phyloP scores from a whole-genome alignment of 305 asterid species.

The Fraxinus greggii region DNA sequence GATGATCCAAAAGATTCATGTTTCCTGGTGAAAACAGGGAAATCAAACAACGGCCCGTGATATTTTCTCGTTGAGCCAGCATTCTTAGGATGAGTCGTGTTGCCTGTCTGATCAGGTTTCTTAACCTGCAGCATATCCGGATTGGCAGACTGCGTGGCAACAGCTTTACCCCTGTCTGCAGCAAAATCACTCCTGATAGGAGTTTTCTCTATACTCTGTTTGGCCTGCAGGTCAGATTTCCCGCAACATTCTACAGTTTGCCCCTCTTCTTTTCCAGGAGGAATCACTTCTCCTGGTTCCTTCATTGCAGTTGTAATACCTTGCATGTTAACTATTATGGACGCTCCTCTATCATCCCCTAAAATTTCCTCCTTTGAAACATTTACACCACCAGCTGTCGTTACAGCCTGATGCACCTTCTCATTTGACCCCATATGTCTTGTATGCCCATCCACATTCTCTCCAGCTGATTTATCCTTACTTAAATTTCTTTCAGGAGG shows the following conservation, averaged over 20 bases:
- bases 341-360: conserved; percentile 51
- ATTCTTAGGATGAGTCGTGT: conserved; percentile 66
- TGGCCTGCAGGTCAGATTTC: conserved; percentile 66
- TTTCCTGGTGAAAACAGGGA: conserved; percentile 92
- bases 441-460: conserved; percentile 48
- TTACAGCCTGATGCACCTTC: conserved; percentile 52
- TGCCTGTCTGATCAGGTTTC: conserved; percentile 62
- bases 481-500: conserved; percentile 45
- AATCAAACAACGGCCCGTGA: conserved; percentile 97
- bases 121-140: conserved; percentile 63
- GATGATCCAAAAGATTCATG: conserved; percentile 79
- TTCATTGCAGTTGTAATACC: conserved; percentile 40
- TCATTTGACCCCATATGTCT: conserved; percentile 52
- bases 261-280: conserved; percentile 72
- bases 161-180: conserved; percentile 76
- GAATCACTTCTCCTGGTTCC: conserved; percentile 53
- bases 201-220: conserved; percentile 46
- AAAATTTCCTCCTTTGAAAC: conserved; percentile 48
- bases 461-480: conserved; percentile 58
- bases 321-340: conserved; percentile 39
- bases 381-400: conserved; percentile 42
- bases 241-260: conserved; percentile 45
- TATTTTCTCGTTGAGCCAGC: conserved; percentile 72
- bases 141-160: conserved; percentile 46
- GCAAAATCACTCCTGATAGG: conserved; percentile 57